Percentiles rank a stretch among this genome's conserved stretches.
These are phyloP conservation scores for Phaseolus coccineus DNA, from an alignment of 331 rosid species.

Conservation along the genomic window DNA sequence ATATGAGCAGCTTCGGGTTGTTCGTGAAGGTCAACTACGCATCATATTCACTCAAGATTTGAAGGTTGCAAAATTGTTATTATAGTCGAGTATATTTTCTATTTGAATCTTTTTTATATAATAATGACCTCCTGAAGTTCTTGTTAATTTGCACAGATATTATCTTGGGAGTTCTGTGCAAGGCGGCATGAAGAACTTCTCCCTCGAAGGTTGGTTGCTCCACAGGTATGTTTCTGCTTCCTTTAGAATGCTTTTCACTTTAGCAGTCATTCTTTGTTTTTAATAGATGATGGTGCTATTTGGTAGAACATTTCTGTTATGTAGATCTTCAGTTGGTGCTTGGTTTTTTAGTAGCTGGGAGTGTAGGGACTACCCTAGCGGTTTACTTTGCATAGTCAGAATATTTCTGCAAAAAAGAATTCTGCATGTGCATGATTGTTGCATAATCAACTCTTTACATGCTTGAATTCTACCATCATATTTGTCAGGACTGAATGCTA, in stretches of 20 bases:
- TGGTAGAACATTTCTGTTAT: background rate
- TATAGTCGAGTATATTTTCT: conserved; percentile 9
- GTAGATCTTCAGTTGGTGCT: background rate
- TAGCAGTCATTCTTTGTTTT: conserved; percentile 18
- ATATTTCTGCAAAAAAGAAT: background rate
- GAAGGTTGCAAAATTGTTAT: conserved; percentile 60
- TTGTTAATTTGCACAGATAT: conserved; percentile 62
- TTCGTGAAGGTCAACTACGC: conserved; percentile 98
- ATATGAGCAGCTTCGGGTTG: conserved; percentile 95
- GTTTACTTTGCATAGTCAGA: conserved; percentile 11
- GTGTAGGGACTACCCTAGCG: background rate
- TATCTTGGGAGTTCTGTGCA: conserved; percentile 97
- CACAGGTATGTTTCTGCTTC: conserved; percentile 71
- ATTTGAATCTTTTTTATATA: conserved; percentile 1
- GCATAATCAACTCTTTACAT: background rate
- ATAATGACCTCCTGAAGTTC: background rate
- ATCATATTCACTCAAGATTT: conserved; percentile 84
- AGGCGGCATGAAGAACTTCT: conserved; percentile 96
- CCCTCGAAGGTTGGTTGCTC: conserved; percentile 92
- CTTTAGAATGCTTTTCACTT: conserved; percentile 6
- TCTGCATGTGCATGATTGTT: background rate
- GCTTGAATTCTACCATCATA: background rate
- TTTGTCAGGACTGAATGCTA: background rate
- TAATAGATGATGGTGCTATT: background rate
- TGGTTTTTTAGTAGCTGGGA: background rate